phyloP scores from a whole-genome alignment of 306 rosid genomes.

The Mimosa pudica region DNA sequence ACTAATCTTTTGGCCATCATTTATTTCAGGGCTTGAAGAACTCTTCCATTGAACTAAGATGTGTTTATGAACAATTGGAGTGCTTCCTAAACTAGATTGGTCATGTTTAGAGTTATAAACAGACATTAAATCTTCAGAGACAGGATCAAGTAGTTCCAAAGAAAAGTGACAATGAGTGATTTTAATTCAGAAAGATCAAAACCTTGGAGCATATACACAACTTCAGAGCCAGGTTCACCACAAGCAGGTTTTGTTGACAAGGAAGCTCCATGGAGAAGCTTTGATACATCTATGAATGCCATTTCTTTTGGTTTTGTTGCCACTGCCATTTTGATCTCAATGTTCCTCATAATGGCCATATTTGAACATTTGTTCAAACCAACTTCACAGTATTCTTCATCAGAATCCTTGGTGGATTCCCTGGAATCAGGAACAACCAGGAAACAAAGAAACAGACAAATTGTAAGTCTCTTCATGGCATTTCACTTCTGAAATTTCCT shows the following conservation, averaged over 20 bases:
- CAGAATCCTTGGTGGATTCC: constrained; percentile 48
- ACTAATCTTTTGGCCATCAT: constrained; percentile 17
- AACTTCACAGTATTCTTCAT: constrained; percentile 58
- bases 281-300: constrained; percentile 90
- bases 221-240: constrained; percentile 59
- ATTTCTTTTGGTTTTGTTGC: constrained; percentile 93
- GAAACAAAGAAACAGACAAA: constrained; percentile 54
- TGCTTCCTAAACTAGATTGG: constrained; percentile 21
- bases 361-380: constrained; percentile 89
- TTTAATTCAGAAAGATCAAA: constrained; percentile 57
- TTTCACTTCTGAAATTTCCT: not conserved
- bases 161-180: constrained; percentile 52
- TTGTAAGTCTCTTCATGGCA: constrained; percentile 49
- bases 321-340: constrained; percentile 87
- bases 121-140: constrained; percentile 20
- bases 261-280: constrained; percentile 72
- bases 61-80: constrained; percentile 1
- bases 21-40: constrained; percentile 43
- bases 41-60: constrained; percentile 20
- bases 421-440: constrained; percentile 43
- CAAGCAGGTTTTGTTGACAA: constrained; percentile 54
- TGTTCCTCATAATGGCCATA: constrained; percentile 94
- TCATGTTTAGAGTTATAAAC: not conserved
- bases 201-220: constrained; percentile 67
- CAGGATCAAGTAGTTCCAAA: constrained; percentile 9